Base-by-base conservation (phyloP, 2,329 filamentous ascomycete species). In the Cladosporium sp. region DNA sequence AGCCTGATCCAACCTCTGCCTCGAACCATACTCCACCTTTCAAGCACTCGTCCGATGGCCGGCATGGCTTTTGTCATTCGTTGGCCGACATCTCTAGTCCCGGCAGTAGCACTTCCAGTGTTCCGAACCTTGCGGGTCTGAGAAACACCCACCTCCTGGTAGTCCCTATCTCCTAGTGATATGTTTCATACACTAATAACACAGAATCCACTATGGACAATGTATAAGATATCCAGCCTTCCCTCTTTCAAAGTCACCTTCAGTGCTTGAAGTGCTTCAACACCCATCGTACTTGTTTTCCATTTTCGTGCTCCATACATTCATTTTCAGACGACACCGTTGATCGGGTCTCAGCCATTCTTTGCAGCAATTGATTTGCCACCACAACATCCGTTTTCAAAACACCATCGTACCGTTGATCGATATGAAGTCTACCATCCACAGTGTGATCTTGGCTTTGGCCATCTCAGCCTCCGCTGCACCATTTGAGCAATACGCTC, bases 381-480 rank as follows among this genome's bases (percentile, higher is more conserved):
- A 9, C 4, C 36, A n/a, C 15, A 39, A 4, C 17, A 39, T 39
- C 36, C 36, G 8, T 8, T 15, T 15, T 19, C 9, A 20, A 4
- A 34, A 10, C 13, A 13, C 15, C 7, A 10, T 19, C 13, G 17
- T 13, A 4, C 12, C 42, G 25, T 45, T 25, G 13, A 28, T 45
- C 24, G 60, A 10, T 47, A 64, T 60, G 60, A 49, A 60, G 24
- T 39, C 56, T 28, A 55, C 51, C 25, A 39, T 52, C 35, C 40
- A 57, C 20, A 50, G 19, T 25, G 51, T 45, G 45, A 34, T 61
- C 19, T 15, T 61, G 24, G 53, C 55, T 12, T 45, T 58, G 15
- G 57, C 56, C n/a, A 24, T 60, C 19, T 36, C 44, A n/a, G 60
- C 45, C 17, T 40, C 44, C n/a, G 58, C 58, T 8, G 62, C 60